Evolutionary conservation across 2,329 filamentous ascomycete genomes (phyloP).

Genomic region (Colletotrichum neosansevieriae): DNA sequence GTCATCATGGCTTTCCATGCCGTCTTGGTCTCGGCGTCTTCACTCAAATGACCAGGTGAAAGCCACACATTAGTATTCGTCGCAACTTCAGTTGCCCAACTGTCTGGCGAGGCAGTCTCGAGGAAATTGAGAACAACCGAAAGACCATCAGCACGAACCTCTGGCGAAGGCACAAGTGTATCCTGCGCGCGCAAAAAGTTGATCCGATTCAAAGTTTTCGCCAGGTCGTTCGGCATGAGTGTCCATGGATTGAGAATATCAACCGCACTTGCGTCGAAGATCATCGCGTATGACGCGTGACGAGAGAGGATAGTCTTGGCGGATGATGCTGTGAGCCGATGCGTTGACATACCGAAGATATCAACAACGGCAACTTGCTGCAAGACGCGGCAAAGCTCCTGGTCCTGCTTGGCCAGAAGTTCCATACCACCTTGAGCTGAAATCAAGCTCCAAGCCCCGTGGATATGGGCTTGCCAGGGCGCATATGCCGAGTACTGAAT

Average conservation of each 20-base stretch:
- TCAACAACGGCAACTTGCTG: constrained; percentile 15
- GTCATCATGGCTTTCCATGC: constrained; percentile 21
- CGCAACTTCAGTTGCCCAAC: constrained; percentile 1
- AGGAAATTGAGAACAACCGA: background rate
- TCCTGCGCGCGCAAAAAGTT: constrained; percentile 10
- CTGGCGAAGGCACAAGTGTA: accelerated
- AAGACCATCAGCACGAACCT: background rate
- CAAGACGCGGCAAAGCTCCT: background rate
- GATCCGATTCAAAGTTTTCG: constrained; percentile 8
- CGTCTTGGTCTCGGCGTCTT: background rate
- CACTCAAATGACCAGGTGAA: background rate
- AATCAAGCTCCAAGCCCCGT: constrained; percentile 4
- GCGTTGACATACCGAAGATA: constrained; percentile 15
- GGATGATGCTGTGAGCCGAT: background rate
- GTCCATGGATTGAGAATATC: constrained; percentile 9
- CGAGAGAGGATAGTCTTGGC: background rate
- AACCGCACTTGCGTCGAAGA: background rate
- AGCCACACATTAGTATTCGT: background rate
- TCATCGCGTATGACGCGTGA: background rate
- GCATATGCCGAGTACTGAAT: constrained; percentile 24
- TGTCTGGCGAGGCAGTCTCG: background rate
- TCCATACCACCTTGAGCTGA: background rate
- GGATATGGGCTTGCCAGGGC: constrained; percentile 14
- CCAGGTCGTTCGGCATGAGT: constrained; percentile 4
- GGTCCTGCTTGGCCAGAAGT: background rate